phyloP scores from a whole-genome alignment of 257 asterid species.

The Solanum habrochaites region DNA sequence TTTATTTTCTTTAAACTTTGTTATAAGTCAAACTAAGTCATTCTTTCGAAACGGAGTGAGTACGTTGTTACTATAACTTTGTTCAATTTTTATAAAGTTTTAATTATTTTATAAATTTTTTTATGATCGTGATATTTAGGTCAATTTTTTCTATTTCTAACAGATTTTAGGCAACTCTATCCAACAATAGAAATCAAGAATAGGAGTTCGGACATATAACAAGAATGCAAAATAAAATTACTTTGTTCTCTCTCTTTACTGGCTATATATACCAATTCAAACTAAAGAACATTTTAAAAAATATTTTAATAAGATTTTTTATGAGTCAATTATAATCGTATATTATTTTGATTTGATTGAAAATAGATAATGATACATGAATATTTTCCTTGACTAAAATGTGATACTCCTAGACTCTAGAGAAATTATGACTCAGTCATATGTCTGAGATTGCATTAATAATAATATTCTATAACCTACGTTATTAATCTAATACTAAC shows the following conservation, averaged over 20 bases:
- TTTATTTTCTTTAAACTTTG: too few relatives aligned
- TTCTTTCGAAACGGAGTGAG: too few relatives aligned
- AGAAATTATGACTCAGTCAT: neutral
- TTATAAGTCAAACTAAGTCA: too few relatives aligned
- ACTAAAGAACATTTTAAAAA: too few relatives aligned
- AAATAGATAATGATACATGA: too few relatives aligned
- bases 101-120: too few relatives aligned
- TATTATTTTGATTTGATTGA: neutral
- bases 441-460: neutral
- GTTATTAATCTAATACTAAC: neutral
- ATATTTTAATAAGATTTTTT: neutral
- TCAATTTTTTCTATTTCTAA: too few relatives aligned
- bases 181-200: neutral
- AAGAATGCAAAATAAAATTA: neutral
- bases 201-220: neutral
- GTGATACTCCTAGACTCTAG: neutral
- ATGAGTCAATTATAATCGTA: too few relatives aligned
- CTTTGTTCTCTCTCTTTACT: neutral
- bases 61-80: too few relatives aligned
- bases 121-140: neutral
- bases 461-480: neutral
- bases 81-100: too few relatives aligned
- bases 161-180: too few relatives aligned
- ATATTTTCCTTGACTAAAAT: neutral
- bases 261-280: neutral